phyloP scores from a whole-genome alignment of 192 early-diverging fungal species.

The Coemansia sp. region DNA sequence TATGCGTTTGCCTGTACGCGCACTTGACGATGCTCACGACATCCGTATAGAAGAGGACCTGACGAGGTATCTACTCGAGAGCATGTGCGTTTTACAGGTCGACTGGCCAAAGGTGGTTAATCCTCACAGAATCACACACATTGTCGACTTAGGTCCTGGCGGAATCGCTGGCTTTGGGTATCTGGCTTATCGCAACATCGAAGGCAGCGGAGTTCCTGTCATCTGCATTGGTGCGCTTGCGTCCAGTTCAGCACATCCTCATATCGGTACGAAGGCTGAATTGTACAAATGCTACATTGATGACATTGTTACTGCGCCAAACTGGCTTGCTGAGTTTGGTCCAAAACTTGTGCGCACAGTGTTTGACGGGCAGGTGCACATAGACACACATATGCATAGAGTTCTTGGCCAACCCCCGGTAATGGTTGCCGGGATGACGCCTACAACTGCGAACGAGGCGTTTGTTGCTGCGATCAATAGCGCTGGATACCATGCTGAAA shows the following conservation, averaged over 20 bases:
- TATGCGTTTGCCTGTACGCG: conserved; percentile 63
- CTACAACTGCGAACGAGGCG: conserved; percentile 72
- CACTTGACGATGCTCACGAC: conserved; percentile 80
- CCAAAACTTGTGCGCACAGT: conserved; percentile 73
- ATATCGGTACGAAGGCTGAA: conserved; percentile 68
- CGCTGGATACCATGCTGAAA: conserved; percentile 87
- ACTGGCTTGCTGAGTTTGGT: conserved; percentile 83
- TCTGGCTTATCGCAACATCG: conserved; percentile 81
- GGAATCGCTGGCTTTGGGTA: conserved; percentile 80
- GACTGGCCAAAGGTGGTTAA: conserved; percentile 63
- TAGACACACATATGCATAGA: conserved; percentile 86
- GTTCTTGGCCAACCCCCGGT: conserved; percentile 83
- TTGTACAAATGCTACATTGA: conserved; percentile 60
- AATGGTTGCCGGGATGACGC: conserved; percentile 96
- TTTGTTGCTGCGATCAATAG: conserved; percentile 86
- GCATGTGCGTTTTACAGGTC: conserved; percentile 63
- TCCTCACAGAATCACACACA: conserved; percentile 64
- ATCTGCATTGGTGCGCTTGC: conserved; percentile 17
- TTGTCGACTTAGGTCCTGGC: conserved; percentile 93
- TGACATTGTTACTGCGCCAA: conserved; percentile 69
- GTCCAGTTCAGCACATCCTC: conserved; percentile 9
- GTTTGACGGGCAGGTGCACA: conserved; percentile 62
- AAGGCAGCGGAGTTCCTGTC: conserved; percentile 74
- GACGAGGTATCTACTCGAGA: conserved; percentile 66
- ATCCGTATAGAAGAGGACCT: conserved; percentile 60